phyloP scores from a whole-genome alignment of 2,329 filamentous ascomycete genomes.

The Botryotinia convoluta region DNA sequence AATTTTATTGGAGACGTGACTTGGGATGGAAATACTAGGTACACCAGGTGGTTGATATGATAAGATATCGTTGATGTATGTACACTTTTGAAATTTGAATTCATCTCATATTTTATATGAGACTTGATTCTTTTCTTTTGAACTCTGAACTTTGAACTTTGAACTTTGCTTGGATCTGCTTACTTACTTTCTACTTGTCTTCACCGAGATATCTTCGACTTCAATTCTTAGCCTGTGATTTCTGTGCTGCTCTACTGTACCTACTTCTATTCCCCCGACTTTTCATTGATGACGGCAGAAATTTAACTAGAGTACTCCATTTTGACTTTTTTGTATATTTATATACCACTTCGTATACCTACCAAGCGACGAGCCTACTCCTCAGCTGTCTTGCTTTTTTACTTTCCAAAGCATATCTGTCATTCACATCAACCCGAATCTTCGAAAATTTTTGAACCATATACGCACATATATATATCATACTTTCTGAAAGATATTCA shows the following conservation, averaged over 20 bases:
- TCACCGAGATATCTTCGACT: neutral
- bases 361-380: neutral
- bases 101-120: neutral
- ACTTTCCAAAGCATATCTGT: neutral
- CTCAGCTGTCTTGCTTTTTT: neutral
- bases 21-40: neutral
- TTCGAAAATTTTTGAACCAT: neutral
- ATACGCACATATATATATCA: neutral
- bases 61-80: neutral
- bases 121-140: neutral
- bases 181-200: neutral
- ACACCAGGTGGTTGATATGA: neutral
- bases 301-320: neutral
- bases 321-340: conserved; percentile 7
- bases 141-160: neutral
- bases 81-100: neutral
- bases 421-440: neutral
- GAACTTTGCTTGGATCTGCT: neutral
- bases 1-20: neutral
- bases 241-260: conserved; percentile 5
- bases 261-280: neutral
- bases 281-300: conserved; percentile 4
- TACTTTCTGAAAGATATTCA: neutral
- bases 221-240: neutral
- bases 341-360: neutral